Conservation (phyloP, 805 yeast genomes). For the Schwanniomyces pseudopolymorphus region DNA sequence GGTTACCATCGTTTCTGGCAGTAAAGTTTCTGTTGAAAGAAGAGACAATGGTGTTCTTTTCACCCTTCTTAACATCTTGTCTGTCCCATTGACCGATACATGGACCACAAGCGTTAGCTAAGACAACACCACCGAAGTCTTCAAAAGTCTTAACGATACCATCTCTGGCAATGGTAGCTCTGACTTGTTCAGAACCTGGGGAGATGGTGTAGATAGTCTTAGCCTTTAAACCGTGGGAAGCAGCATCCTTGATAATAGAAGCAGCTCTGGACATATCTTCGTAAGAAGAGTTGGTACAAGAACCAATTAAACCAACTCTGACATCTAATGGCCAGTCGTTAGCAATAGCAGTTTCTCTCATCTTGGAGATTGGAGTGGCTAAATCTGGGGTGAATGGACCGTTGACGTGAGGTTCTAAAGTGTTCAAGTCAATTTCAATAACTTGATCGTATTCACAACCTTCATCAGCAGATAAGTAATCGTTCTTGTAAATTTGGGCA, state of each 20-base stretch:
- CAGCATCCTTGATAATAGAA: slow-evolving; percentile 88
- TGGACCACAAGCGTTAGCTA: slow-evolving; percentile 99
- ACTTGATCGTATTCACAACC: slow-evolving; percentile 93
- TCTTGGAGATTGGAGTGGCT: slow-evolving; percentile 89
- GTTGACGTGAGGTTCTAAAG: slow-evolving; percentile 92
- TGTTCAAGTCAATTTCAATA: slow-evolving; percentile 83
- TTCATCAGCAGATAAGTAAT: slow-evolving; percentile 79
- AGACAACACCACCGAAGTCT: slow-evolving; percentile 89
- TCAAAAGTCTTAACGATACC: slow-evolving; percentile 87
- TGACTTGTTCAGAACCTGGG: slow-evolving; percentile 97
- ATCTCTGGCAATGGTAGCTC: slow-evolving; percentile 97
- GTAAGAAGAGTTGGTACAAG: slow-evolving; percentile 97
- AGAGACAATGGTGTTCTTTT: slow-evolving; percentile 93
- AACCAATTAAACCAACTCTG: slow-evolving; percentile 94
- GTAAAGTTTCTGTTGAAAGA: slow-evolving; percentile 98
- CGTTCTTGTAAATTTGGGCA: slow-evolving; percentile 64
- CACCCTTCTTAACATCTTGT: slow-evolving; percentile 87
- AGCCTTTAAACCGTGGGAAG: slow-evolving; percentile 84
- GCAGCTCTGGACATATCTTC: slow-evolving; percentile 98
- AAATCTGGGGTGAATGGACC: slow-evolving; percentile 99
- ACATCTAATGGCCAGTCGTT: slow-evolving; percentile 93
- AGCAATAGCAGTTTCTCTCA: slow-evolving; percentile 78
- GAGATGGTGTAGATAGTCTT: slow-evolving; percentile 91
- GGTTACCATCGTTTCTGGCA: slow-evolving; percentile 97
- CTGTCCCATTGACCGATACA: slow-evolving; percentile 99